A percentile compares a stretch with the other conserved stretches of the same genome.
Conservation (phyloP, 192 early-diverging fungal species). For the Coemansia sp. region DNA sequence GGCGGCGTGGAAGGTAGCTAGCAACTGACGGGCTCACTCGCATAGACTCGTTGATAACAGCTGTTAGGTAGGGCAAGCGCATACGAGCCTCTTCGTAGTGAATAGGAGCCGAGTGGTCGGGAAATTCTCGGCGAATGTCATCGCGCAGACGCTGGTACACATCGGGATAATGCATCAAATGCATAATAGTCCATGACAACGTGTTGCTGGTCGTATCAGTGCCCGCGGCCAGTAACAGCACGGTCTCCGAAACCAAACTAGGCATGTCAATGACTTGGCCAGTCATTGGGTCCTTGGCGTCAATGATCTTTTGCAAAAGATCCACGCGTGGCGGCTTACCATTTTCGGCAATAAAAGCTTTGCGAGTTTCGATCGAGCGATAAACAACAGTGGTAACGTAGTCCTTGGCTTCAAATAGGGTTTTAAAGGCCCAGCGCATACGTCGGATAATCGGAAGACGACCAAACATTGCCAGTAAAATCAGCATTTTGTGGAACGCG, state of each 20-base stretch:
- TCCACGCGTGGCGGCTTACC: slow-evolving; percentile 7
- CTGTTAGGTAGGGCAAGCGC: slow-evolving; percentile 41
- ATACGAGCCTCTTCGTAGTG: slow-evolving; percentile 26
- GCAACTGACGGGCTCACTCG: slow-evolving; percentile 31
- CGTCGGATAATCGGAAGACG: slow-evolving; percentile 7
- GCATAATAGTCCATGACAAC: slow-evolving; percentile 36
- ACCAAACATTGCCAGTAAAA: slow-evolving; percentile 6
- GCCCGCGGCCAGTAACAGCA: slow-evolving; percentile 40
- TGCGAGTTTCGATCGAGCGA: slow-evolving; percentile 10
- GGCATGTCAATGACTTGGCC: slow-evolving; percentile 18
- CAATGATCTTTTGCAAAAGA: slow-evolving; percentile 49
- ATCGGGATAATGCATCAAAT: slow-evolving; percentile 36
- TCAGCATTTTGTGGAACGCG: slow-evolving; percentile 14
- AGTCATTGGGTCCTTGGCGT: slow-evolving; percentile 40
- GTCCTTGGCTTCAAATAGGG: neutral
- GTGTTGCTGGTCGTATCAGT: slow-evolving; percentile 57
- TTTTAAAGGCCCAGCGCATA: slow-evolving; percentile 14
- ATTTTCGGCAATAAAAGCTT: neutral
- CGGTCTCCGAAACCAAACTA: slow-evolving; percentile 21
- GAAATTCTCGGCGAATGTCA: slow-evolving; percentile 37
- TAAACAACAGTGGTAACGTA: slow-evolving; percentile 7
- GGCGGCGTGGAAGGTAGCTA: slow-evolving; percentile 26
- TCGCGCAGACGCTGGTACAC: slow-evolving; percentile 22
- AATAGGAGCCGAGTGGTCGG: slow-evolving; percentile 19
- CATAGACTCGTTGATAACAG: slow-evolving; percentile 48